Conservation (phyloP, 768 basidiomycete species). For the Cyclocybe cylindracea region DNA sequence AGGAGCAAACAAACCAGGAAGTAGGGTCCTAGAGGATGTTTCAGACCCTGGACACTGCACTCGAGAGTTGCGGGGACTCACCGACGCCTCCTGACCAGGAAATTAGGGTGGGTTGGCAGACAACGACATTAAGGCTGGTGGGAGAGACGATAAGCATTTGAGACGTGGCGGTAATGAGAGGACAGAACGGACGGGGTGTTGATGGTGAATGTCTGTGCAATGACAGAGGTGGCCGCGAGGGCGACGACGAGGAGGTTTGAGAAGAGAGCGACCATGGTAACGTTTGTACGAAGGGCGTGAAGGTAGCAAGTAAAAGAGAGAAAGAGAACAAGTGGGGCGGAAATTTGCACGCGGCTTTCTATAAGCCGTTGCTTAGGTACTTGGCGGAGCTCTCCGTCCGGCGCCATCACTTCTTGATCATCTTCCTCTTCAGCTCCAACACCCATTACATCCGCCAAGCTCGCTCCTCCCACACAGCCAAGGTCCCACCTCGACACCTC, state of each 20-base stretch:
- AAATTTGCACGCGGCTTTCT: background rate
- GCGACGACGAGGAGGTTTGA: slow-evolving; percentile 16
- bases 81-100: slow-evolving; percentile 25
- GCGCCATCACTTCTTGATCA: background rate
- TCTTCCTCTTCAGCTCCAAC: slow-evolving; percentile 1
- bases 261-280: slow-evolving; percentile 25
- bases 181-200: slow-evolving; percentile 22
- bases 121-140: slow-evolving; percentile 20
- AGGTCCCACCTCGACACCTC: too few species aligned
- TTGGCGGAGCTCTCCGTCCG: slow-evolving; percentile 5
- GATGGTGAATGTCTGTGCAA: slow-evolving; percentile 24
- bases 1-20: slow-evolving; percentile 25
- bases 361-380: background rate
- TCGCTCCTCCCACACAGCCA: background rate
- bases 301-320: slow-evolving; percentile 1
- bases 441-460: background rate
- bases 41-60: background rate
- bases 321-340: slow-evolving; percentile 1
- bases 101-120: slow-evolving; percentile 25
- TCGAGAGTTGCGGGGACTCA: slow-evolving; percentile 6
- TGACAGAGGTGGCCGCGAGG: slow-evolving; percentile 15
- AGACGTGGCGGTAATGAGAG: background rate
- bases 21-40: slow-evolving; percentile 20
- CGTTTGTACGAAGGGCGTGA: background rate
- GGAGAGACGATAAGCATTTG: slow-evolving; percentile 2